These are phyloP conservation scores for Tirmania nivea DNA, from an alignment of 495 filamentous ascomycete species.

Conservation along the genomic window DNA sequence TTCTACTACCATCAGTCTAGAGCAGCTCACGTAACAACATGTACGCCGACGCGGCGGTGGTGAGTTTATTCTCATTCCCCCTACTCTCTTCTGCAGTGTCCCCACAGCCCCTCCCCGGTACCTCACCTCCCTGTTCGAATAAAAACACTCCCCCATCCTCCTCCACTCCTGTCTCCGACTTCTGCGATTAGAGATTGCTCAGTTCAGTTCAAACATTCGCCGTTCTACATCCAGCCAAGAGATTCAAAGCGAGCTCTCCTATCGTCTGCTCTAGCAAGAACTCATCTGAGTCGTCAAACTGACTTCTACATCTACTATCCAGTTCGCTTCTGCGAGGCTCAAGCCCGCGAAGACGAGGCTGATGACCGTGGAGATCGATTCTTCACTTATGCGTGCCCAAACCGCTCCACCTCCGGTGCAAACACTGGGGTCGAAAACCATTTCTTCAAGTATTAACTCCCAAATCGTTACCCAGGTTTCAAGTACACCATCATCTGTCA, in stretches of 20 bases:
- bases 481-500: slow-evolving; percentile 1
- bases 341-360: slow-evolving; percentile 21
- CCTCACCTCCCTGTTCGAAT: background rate
- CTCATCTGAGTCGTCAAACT: slow-evolving; percentile 13
- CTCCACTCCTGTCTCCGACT: slow-evolving; percentile 9
- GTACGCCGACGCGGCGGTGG: slow-evolving; percentile 19
- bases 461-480: background rate
- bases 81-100: slow-evolving; percentile 5
- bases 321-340: slow-evolving; percentile 21
- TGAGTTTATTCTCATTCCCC: slow-evolving; percentile 4
- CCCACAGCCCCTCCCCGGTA: slow-evolving; percentile 10
- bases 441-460: background rate
- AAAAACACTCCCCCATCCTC: slow-evolving; percentile 1
- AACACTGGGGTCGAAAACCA: background rate
- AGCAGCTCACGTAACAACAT: slow-evolving; percentile 7
- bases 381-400: slow-evolving; percentile 14
- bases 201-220: no score
- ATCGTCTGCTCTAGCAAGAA: slow-evolving; percentile 7
- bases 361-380: slow-evolving; percentile 20
- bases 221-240: no score
- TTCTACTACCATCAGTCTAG: no score
- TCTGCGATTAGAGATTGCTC: no score
- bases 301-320: slow-evolving; percentile 16
- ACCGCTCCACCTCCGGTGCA: slow-evolving; percentile 13
- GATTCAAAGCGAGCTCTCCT: background rate